These are phyloP conservation scores for Verticillium zaregamsianum DNA, from an alignment of 2,329 filamentous ascomycete genomes.

Conservation along the genomic window DNA sequence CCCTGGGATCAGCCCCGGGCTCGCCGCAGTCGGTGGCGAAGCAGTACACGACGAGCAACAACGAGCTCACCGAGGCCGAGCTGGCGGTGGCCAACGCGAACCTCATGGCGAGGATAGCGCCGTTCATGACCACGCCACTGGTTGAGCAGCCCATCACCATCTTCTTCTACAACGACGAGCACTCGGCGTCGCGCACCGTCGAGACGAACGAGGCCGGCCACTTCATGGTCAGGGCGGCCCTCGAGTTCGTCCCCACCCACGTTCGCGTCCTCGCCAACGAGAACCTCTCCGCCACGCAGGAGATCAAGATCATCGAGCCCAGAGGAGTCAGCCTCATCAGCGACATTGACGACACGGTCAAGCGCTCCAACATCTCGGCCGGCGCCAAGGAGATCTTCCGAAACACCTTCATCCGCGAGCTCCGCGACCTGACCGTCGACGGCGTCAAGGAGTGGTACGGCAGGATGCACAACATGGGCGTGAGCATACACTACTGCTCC, in stretches of 20 bases:
- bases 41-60: conserved; percentile 29
- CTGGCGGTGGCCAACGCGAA: conserved; percentile 77
- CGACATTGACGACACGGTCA: conserved; percentile 97
- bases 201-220: conserved; percentile 86
- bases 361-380: conserved; percentile 83
- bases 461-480: conserved; percentile 70
- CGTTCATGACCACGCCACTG: conserved; percentile 84
- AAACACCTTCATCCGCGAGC: conserved; percentile 88
- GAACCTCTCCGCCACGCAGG: conserved; percentile 73
- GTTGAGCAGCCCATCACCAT: conserved; percentile 76
- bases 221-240: conserved; percentile 72
- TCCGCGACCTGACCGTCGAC: conserved; percentile 75
- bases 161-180: conserved; percentile 87
- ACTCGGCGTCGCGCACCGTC: conserved; percentile 80
- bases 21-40: conserved; percentile 31
- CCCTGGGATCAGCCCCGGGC: conserved; percentile 33
- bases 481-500: conserved; percentile 95
- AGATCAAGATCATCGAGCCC: conserved; percentile 72
- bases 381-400: conserved; percentile 93
- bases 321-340: conserved; percentile 88
- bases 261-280: conserved; percentile 85
- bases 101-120: conserved; percentile 79
- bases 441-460: conserved; percentile 91
- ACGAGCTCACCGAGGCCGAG: conserved; percentile 71
- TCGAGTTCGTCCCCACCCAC: conserved; percentile 89